Percentiles rank a stretch among this genome's conserved stretches.
These are phyloP conservation scores for Bromus sterilis DNA, from an alignment of 176 grass and related monocot genomes.

Conservation along the genomic window DNA sequence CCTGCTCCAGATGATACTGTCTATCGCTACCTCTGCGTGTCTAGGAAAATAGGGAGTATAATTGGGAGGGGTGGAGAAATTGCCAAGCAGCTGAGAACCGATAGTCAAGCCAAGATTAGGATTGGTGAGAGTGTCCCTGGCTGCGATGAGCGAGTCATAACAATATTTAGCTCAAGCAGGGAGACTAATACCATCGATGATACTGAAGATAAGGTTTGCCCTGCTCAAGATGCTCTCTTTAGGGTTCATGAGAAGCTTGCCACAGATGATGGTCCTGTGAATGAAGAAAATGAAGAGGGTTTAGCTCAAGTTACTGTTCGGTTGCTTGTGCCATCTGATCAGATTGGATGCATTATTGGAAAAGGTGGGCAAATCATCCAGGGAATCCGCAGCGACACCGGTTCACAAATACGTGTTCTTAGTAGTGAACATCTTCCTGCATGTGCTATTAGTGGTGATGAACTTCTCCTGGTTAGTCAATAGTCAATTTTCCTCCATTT, in stretches of 20 bases:
- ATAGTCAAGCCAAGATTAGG: slow-evolving; percentile 85
- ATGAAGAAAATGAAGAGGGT: slow-evolving; percentile 63
- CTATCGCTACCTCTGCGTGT: slow-evolving; percentile 76
- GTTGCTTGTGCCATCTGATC: slow-evolving; percentile 90
- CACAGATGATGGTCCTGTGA: slow-evolving; percentile 38
- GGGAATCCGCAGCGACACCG: slow-evolving; percentile 75
- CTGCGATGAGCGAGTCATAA: slow-evolving; percentile 81
- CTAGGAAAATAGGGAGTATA: slow-evolving; percentile 91
- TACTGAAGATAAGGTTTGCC: slow-evolving; percentile 60
- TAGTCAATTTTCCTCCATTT: not conserved
- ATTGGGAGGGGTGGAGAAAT: slow-evolving; percentile 95
- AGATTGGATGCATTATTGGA: slow-evolving; percentile 97
- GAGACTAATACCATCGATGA: slow-evolving; percentile 70
- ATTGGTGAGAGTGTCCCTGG: slow-evolving; percentile 81
- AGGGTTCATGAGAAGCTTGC: slow-evolving; percentile 81
- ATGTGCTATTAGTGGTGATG: slow-evolving; percentile 84
- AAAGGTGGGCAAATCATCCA: slow-evolving; percentile 94
- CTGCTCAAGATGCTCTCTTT: slow-evolving; percentile 90
- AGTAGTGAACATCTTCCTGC: slow-evolving; percentile 80
- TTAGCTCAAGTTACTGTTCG: slow-evolving; percentile 53
- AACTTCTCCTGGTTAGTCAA: slow-evolving; percentile 72
- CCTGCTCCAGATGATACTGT: slow-evolving; percentile 86
- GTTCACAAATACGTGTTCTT: slow-evolving; percentile 84
- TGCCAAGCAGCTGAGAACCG: slow-evolving; percentile 77
- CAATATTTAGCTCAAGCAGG: slow-evolving; percentile 79